A percentile compares a stretch with the other conserved stretches of the same genome.
These are phyloP conservation scores for Ajuga chamaepitys DNA, from an alignment of 257 asterid species.

Conservation along the genomic window DNA sequence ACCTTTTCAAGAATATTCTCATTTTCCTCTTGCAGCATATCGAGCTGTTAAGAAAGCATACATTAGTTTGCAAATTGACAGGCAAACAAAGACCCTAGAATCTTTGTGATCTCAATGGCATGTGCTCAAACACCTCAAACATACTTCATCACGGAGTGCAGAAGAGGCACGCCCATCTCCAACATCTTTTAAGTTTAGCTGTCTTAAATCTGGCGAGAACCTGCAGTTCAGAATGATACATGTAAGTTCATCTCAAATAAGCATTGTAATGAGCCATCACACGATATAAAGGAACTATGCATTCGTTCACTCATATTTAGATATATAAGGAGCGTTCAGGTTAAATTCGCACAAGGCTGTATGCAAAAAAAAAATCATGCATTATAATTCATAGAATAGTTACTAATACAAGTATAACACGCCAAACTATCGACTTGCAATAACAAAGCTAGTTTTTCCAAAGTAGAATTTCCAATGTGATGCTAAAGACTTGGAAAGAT, in stretches of 20 bases:
- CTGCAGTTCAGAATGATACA: constrained; percentile 37
- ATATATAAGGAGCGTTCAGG: constrained; percentile 3
- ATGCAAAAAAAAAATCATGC: constrained; percentile 8
- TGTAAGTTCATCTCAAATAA: constrained; percentile 11
- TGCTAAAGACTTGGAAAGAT: constrained; percentile 4
- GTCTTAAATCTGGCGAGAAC: constrained; percentile 67
- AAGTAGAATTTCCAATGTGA: not conserved
- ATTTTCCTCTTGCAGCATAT: constrained; percentile 93
- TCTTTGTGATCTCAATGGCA: constrained; percentile 10
- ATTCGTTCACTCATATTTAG: not conserved
- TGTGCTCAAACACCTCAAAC: constrained; percentile 13
- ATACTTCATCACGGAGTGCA: constrained; percentile 82
- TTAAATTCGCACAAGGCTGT: not conserved
- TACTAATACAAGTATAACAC: not conserved
- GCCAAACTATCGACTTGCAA: not conserved
- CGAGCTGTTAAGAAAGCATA: constrained; percentile 56
- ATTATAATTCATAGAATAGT: constrained; percentile 4
- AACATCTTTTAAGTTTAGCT: constrained; percentile 43
- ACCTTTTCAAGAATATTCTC: constrained; percentile 82
- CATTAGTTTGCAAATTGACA: constrained; percentile 26
- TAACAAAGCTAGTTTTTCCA: not conserved
- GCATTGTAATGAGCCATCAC: constrained; percentile 1
- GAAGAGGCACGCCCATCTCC: constrained; percentile 73
- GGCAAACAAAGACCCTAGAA: not conserved
- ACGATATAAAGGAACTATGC: constrained; percentile 7